Percentiles rank a stretch among this genome's conserved stretches.
Conservation (phyloP, 257 asterid genomes). For the Datura wrightii region DNA sequence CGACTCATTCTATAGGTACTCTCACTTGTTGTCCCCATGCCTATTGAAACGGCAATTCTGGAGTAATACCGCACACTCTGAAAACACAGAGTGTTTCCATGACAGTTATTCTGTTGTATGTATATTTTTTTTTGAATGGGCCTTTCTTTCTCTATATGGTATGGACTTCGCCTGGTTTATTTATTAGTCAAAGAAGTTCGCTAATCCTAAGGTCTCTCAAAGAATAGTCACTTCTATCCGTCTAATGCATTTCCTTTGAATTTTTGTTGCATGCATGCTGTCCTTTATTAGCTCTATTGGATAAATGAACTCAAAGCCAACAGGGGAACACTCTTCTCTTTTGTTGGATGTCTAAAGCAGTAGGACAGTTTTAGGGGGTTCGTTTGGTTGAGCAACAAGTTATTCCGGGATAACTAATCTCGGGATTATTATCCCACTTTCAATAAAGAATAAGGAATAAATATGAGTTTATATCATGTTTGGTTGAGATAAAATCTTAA, state of each 20-base stretch:
- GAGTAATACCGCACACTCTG: not conserved
- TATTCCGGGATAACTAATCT: too few species aligned
- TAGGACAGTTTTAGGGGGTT: too few species aligned
- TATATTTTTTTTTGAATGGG: not conserved
- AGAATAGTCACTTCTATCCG: not conserved
- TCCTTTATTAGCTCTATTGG: too few species aligned
- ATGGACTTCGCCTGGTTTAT: not conserved
- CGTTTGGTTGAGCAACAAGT: too few species aligned
- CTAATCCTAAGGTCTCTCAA: not conserved
- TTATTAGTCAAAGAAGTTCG: not conserved
- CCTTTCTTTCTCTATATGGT: not conserved
- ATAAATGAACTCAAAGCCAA: too few species aligned
- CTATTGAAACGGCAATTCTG: not conserved
- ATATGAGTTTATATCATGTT: too few species aligned
- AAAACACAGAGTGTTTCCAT: not conserved
- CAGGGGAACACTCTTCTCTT: not conserved
- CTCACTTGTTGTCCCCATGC: not conserved
- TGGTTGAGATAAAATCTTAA: too few species aligned
- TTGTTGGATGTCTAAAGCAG: too few species aligned
- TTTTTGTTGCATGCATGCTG: not conserved
- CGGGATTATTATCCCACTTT: too few species aligned
- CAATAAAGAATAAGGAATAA: too few species aligned
- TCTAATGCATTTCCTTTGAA: too few species aligned
- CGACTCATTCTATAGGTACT: not conserved
- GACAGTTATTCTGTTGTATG: not conserved